Evolutionary conservation across 345 rosid species (phyloP).

Genomic region (Rhodamnia argentea): DNA sequence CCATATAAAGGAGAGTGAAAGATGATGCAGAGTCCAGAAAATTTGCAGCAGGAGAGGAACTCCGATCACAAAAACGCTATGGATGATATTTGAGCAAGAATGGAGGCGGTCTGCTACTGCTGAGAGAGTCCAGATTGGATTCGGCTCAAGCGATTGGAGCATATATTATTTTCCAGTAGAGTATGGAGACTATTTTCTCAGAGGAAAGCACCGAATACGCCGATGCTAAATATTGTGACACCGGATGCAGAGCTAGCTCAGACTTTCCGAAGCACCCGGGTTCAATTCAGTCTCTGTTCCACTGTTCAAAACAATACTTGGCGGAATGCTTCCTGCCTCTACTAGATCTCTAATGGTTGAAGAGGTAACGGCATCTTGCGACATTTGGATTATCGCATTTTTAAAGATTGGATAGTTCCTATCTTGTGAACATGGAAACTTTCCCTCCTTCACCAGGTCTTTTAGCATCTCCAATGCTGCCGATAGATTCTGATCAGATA

Average conservation of each 20-base stretch:
- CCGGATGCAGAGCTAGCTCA: not conserved
- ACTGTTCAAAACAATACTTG: conserved; percentile 3
- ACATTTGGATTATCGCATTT: conserved; percentile 42
- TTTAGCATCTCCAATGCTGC: conserved; percentile 45
- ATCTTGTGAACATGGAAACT: conserved; percentile 34
- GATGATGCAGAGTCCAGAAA: not conserved
- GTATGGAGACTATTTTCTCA: not conserved
- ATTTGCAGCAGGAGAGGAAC: not conserved
- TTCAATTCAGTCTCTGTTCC: conserved; percentile 8
- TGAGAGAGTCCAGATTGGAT: not conserved
- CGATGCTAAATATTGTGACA: not conserved
- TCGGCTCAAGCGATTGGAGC: not conserved
- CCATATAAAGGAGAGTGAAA: not conserved
- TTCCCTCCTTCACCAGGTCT: conserved; percentile 48
- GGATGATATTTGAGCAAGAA: not conserved
- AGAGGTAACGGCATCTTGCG: conserved; percentile 42
- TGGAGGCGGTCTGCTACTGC: not conserved
- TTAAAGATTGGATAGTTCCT: conserved; percentile 29
- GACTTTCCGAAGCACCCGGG: not conserved
- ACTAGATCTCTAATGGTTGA: conserved; percentile 34
- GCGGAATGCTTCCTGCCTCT: conserved; percentile 28
- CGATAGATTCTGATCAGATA: conserved; percentile 27
- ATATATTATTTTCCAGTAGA: not conserved
- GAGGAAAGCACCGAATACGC: not conserved
- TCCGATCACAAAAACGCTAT: not conserved